Base-by-base conservation (phyloP, 1,284 basidiomycete species). In the Heliocybe sulcata region DNA sequence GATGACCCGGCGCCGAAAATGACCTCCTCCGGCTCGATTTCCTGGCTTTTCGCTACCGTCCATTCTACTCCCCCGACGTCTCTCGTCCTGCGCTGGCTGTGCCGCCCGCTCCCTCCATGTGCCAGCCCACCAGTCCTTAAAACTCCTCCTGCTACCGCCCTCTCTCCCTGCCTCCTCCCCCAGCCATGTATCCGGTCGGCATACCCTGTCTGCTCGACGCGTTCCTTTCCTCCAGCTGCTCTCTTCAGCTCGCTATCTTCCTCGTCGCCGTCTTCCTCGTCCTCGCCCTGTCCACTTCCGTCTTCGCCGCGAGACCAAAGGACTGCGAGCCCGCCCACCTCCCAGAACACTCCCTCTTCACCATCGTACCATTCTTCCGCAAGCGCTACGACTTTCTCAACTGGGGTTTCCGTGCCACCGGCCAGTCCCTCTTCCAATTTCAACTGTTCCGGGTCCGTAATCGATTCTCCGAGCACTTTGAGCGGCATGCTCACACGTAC, bases 341-440 rank as follows among this genome's bases (percentile, higher is more conserved):
- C 3, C 83, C 85, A 47, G 77, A 79, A 51, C 72, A 72, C 49
- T 77, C 77, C 56, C 69, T 85, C 55, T 73, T 79, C 60, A 72
- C 78, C 57, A 81, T 85, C 54, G 64, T 71, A 31, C 80, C 84
- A 19, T 89, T 89, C 73, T 88, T 87, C 65, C 77, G 76, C 53
- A 70, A 69, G 61, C 77, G 86, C 54, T 83, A 81, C 64, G 85
- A 87, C 64, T 89, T 89, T 67, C 64, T 89, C 57, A 81, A 80
- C 62, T 79, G 80, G 71, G 86, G 81, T 19, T 86, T 89, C 67
- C 73, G 77, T 59, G 77, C 77, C 52, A 84, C 84, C 35, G 82
- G 82, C 3, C 74, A 83, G 58, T 74, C 75, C 55, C 65, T 83
- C 45, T 89, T 85, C 64, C 81, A 82, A 68, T 87, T 89, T 69